Evolutionary conservation across 805 yeast species (phyloP).

Genomic region (Saccharomycopsis sp.): DNA sequence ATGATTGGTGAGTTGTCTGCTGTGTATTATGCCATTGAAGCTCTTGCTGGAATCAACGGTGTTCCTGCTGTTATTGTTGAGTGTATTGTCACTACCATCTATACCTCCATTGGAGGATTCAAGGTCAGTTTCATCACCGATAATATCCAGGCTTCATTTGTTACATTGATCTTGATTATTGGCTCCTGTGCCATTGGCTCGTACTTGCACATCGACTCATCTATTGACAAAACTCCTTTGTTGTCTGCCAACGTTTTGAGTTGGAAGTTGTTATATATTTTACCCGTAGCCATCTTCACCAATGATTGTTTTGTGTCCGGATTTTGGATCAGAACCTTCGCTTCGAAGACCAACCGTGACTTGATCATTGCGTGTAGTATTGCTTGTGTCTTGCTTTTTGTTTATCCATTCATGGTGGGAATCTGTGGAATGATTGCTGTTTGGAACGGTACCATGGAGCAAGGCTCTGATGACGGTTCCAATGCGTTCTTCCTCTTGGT

Average conservation of each 20-base stretch:
- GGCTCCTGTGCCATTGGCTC: constrained; percentile 76
- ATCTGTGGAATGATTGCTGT: constrained; percentile 82
- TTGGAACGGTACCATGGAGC: constrained; percentile 67
- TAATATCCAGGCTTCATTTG: constrained; percentile 73
- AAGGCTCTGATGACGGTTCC: constrained; percentile 43
- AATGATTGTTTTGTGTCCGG: constrained; percentile 89
- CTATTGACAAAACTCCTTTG: constrained; percentile 63
- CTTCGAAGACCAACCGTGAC: constrained; percentile 72
- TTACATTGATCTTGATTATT: constrained; percentile 57
- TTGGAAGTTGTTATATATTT: constrained; percentile 83
- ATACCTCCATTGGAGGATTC: constrained; percentile 87
- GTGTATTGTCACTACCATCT: constrained; percentile 79
- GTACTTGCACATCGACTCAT: constrained; percentile 51
- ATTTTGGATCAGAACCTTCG: constrained; percentile 92
- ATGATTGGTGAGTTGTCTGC: constrained; percentile 87
- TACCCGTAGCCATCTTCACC: constrained; percentile 80
- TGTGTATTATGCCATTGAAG: constrained; percentile 64
- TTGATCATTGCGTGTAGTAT: constrained; percentile 67
- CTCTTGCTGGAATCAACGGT: constrained; percentile 73
- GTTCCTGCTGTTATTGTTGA: constrained; percentile 78
- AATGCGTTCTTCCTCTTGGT: constrained; percentile 64
- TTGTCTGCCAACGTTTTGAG: constrained; percentile 65
- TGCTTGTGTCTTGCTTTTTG: constrained; percentile 62
- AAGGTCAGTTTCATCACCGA: constrained; percentile 84
- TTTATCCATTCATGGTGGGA: constrained; percentile 67